phyloP scores from a whole-genome alignment of 805 yeast species.

The Lipomyces japonicus region DNA sequence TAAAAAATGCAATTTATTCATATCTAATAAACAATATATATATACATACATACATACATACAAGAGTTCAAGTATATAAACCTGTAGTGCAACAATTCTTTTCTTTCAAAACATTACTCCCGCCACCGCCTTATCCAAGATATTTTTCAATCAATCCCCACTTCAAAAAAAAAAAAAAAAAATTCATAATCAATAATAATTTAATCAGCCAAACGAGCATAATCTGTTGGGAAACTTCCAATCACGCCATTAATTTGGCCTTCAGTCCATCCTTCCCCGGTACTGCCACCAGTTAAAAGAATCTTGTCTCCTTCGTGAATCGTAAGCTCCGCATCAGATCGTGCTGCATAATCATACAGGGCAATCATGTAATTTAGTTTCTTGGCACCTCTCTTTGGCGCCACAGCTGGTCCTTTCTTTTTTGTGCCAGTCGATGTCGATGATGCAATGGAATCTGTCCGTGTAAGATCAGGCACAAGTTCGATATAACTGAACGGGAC shows the following conservation, averaged over 20 bases:
- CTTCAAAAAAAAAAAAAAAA: not conserved
- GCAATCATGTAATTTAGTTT: slow-evolving; percentile 62
- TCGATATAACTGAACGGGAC: slow-evolving; percentile 83
- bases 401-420: slow-evolving; percentile 71
- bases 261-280: slow-evolving; percentile 91
- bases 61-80: too few species aligned
- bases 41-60: too few species aligned
- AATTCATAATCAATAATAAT: slow-evolving; percentile 2
- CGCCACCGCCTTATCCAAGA: too few species aligned
- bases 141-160: too few species aligned
- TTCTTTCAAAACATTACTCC: too few species aligned
- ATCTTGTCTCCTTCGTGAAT: slow-evolving; percentile 72
- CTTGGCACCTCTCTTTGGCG: slow-evolving; percentile 72
- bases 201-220: slow-evolving; percentile 18
- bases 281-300: slow-evolving; percentile 58
- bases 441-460: slow-evolving; percentile 28
- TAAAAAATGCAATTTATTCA: too few species aligned
- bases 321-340: slow-evolving; percentile 74
- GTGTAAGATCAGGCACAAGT: slow-evolving; percentile 21
- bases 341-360: slow-evolving; percentile 69
- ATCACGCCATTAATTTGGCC: slow-evolving; percentile 45
- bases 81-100: too few species aligned
- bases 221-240: slow-evolving; percentile 34
- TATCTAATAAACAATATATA: too few species aligned
- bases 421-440: slow-evolving; percentile 32